Percentiles rank a stretch among this genome's conserved stretches.
phyloP scores from a whole-genome alignment of 352 stramenopile genomes.

The Phytophthora quininea region DNA sequence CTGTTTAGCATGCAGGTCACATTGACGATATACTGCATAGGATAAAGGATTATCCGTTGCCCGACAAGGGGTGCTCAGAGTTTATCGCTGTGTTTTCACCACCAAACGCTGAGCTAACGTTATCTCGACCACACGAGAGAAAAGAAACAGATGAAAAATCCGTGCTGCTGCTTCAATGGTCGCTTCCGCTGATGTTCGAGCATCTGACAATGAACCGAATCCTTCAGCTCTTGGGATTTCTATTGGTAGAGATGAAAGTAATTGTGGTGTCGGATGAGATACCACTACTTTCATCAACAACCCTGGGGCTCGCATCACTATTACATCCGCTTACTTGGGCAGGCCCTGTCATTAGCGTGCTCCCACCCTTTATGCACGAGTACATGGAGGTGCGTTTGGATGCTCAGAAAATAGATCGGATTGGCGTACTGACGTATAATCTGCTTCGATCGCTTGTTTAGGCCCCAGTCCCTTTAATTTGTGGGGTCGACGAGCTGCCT shows the following conservation, averaged over 20 bases:
- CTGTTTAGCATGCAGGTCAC: constrained; percentile 40
- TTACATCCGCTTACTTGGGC: constrained; percentile 56
- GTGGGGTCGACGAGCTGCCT: constrained; percentile 50
- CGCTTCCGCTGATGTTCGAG: constrained; percentile 42
- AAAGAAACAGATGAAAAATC: constrained; percentile 44
- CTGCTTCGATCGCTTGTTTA: constrained; percentile 9
- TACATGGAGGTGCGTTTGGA: constrained; percentile 51
- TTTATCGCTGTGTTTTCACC: constrained; percentile 28
- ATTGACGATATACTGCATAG: constrained; percentile 41
- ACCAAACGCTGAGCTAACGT: constrained; percentile 17
- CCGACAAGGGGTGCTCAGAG: constrained; percentile 22
- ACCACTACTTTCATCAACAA: constrained; percentile 46
- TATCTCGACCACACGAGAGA: constrained; percentile 41
- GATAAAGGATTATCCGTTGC: constrained; percentile 27
- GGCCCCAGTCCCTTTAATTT: constrained; percentile 61
- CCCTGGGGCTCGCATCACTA: constrained; percentile 46
- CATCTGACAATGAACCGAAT: constrained; percentile 45
- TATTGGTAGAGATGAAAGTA: constrained; percentile 62
- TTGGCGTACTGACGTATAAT: background rate
- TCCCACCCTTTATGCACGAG: constrained; percentile 55
- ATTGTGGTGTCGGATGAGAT: constrained; percentile 57
- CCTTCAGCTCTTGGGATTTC: constrained; percentile 46
- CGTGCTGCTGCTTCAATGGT: constrained; percentile 50
- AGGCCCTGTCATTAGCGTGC: constrained; percentile 54
- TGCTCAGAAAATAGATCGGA: background rate